These are phyloP conservation scores for Ustulina deusta DNA, from an alignment of 2,329 filamentous ascomycete genomes.

Conservation along the genomic window DNA sequence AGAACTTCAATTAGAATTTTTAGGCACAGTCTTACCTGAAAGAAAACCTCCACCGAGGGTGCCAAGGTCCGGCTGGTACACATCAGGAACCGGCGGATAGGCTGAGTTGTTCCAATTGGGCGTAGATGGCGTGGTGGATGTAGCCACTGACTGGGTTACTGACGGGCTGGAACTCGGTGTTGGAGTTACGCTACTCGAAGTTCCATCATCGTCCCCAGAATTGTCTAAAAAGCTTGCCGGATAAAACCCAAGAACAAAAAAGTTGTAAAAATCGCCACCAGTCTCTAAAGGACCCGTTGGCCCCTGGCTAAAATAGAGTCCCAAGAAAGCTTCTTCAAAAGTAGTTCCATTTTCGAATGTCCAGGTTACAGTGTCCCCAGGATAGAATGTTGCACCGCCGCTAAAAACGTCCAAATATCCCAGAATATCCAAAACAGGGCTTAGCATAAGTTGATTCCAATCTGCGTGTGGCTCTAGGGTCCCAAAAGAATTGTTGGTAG, in stretches of 20 bases:
- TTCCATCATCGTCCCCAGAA: too few species aligned
- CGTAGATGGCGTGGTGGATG: too few species aligned
- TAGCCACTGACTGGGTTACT: constrained; percentile 13
- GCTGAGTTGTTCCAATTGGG: constrained; percentile 34
- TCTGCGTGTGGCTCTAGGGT: constrained; percentile 56
- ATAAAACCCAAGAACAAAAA: constrained; percentile 53
- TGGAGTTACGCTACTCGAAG: too few species aligned
- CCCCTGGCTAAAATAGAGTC: constrained; percentile 32
- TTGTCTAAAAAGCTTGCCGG: constrained; percentile 40
- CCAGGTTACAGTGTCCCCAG: constrained; percentile 44
- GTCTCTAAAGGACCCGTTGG: constrained; percentile 52
- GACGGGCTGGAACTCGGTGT: too few species aligned
- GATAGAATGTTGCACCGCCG: constrained; percentile 54
- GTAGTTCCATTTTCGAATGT: constrained; percentile 30
- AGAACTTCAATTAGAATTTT: too few species aligned
- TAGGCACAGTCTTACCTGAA: constrained; percentile 35
- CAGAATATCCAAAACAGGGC: constrained; percentile 44
- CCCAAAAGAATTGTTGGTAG: constrained; percentile 51
- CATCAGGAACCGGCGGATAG: constrained; percentile 36
- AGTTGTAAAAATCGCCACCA: constrained; percentile 59
- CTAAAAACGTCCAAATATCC: constrained; percentile 49
- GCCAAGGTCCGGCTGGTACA: constrained; percentile 34
- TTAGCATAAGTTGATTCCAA: constrained; percentile 55
- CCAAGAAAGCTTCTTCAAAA: constrained; percentile 7
- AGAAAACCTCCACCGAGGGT: constrained; percentile 31